Evolutionary conservation across 2,329 filamentous ascomycete genomes (phyloP), one percentile per base, ranked within the genome.

Genomic region (Ceratocystiopsis sp.): DNA sequence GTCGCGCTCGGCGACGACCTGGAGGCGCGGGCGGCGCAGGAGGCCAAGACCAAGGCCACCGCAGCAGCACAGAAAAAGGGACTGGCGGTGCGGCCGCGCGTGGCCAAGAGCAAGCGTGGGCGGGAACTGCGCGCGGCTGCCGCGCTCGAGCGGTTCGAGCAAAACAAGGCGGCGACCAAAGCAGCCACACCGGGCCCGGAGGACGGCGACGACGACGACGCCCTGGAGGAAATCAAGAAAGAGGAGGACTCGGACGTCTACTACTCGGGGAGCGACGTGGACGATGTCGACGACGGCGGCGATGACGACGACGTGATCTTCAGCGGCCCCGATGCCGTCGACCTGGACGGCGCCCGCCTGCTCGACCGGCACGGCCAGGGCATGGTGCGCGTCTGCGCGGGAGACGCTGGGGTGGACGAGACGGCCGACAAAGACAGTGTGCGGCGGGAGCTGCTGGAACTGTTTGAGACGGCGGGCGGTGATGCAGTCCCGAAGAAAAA

Each of bases 71-170:
- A 21, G 7, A 34, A 43, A 1, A 79, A 73, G 53, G 68, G 67
- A 45, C 64, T 70, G 1, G 67, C 71, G 21, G 73, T 68, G 11
- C 83, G 80, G 46, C 84, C 84, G 1, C 69, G 79, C 39, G 81
- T 89, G 12, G 84, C 84, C 4, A 71, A 71, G 11, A 87, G 83
- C 55, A 78, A 76, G 40, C 65, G 84, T 46, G 84, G 84, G 0
- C 67, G 84, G 46, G 84, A 89, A 41, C 62, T 91, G 12, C 65
- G 84, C 44, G 84, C 82, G 2, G 81, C 81, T 7, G 84, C 84
- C 2, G 84, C 84, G 2, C 57, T 89, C 50, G 81, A 80, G 14
- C 67, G 84, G 13, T 84, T 89, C 45, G 80, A 75, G 37, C 59
- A 70, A 54, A 59, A 69, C 38, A 73, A 73, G 52, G 64, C 67